A percentile compares a stretch with the other conserved stretches of the same genome.
phyloP scores from a whole-genome alignment of 73 alveolate genomes.

The Symbiodinium natans region DNA sequence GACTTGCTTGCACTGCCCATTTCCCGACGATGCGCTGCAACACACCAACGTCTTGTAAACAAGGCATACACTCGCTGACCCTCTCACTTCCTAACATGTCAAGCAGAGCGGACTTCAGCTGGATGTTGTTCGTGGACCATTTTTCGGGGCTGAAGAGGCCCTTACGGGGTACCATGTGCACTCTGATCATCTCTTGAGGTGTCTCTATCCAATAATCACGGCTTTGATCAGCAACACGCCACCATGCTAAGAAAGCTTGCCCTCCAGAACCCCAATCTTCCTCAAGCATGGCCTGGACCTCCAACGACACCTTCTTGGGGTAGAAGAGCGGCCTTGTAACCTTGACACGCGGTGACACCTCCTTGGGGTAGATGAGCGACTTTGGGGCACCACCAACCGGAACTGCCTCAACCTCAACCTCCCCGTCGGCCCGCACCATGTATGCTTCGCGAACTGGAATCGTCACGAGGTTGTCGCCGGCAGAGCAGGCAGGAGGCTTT shows the following conservation, averaged over 20 bases:
- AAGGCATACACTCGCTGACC: neutral
- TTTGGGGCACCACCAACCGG: neutral
- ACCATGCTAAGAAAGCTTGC: neutral
- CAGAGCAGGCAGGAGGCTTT: neutral
- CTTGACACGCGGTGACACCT: neutral
- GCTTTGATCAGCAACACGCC: neutral
- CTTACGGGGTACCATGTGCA: neutral
- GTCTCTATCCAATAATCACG: conserved; percentile 29
- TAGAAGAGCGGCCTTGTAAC: neutral
- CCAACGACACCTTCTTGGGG: conserved; percentile 21
- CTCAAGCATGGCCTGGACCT: neutral
- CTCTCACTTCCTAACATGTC: neutral
- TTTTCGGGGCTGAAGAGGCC: neutral
- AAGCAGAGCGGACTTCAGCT: neutral
- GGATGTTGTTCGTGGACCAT: neutral
- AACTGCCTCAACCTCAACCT: neutral
- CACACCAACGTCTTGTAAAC: neutral
- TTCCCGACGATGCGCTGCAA: neutral
- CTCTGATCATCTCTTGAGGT: neutral
- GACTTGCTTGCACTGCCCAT: neutral
- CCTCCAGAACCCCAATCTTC: neutral
- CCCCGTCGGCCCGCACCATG: neutral
- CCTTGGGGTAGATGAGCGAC: conserved; percentile 5
- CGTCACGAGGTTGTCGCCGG: neutral
- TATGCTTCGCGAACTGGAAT: neutral